Conservation (phyloP, 2,329 filamentous ascomycete species). For the Botrytis tulipae region DNA sequence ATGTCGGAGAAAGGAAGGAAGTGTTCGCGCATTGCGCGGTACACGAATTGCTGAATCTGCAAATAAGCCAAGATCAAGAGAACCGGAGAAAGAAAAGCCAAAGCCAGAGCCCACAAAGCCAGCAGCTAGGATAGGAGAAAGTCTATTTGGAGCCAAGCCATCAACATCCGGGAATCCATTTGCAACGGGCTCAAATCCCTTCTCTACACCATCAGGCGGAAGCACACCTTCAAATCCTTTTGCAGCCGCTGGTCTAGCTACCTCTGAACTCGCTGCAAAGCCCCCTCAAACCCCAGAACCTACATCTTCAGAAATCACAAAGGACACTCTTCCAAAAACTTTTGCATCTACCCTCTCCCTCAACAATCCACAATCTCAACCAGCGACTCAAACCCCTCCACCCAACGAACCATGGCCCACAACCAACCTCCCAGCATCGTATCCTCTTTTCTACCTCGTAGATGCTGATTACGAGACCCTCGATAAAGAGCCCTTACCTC, state of each 20-base stretch:
- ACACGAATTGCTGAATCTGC: slow-evolving; percentile 48
- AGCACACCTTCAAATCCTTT: slow-evolving; percentile 48
- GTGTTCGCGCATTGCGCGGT: slow-evolving; percentile 72
- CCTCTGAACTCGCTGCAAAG: slow-evolving; percentile 42
- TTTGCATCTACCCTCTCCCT: slow-evolving; percentile 76
- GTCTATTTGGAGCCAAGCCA: slow-evolving; percentile 66
- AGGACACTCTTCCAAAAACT: slow-evolving; percentile 51
- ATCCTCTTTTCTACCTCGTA: slow-evolving; percentile 72
- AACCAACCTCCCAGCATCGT: slow-evolving; percentile 64
- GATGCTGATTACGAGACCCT: slow-evolving; percentile 93
- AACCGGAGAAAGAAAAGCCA: slow-evolving; percentile 33
- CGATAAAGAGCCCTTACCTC: slow-evolving; percentile 53
- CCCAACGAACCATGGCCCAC: slow-evolving; percentile 74
- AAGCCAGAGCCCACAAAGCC: slow-evolving; percentile 31
- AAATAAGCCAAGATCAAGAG: slow-evolving; percentile 8
- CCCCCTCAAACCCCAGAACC: slow-evolving; percentile 40
- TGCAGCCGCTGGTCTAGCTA: slow-evolving; percentile 35
- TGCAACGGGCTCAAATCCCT: slow-evolving; percentile 56
- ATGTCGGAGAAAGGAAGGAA: slow-evolving; percentile 80
- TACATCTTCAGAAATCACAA: slow-evolving; percentile 12
- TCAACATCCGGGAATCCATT: slow-evolving; percentile 53
- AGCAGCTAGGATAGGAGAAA: slow-evolving; percentile 55
- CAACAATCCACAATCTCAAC: slow-evolving; percentile 50
- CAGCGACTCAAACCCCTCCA: slow-evolving; percentile 33
- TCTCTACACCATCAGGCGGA: slow-evolving; percentile 57